These are phyloP conservation scores for Yamadazyma oceani DNA, from an alignment of 1,139 yeast genomes.

Conservation along the genomic window DNA sequence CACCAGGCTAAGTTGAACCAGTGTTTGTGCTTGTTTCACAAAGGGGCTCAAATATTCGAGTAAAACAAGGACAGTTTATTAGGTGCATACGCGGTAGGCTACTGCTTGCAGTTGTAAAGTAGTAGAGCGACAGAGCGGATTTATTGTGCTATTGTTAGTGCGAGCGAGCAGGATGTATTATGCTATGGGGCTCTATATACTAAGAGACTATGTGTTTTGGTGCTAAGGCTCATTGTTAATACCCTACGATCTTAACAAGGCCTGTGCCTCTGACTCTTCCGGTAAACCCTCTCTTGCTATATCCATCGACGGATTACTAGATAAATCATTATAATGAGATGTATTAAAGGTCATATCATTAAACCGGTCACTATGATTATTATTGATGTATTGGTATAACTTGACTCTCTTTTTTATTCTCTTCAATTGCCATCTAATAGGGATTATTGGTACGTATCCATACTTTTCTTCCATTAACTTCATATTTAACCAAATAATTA, in stretches of 20 bases:
- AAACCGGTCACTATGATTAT: neutral
- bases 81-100: no score
- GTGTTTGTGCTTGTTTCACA: no score
- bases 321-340: constrained; percentile 11
- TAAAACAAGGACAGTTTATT: no score
- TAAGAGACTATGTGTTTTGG: neutral
- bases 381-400: constrained; percentile 20
- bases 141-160: no score
- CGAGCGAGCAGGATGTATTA: no score
- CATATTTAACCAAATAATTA: constrained; percentile 52
- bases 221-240: no score
- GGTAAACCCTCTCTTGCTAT: neutral
- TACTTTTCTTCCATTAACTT: constrained; percentile 61
- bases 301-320: constrained; percentile 11
- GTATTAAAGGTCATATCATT: constrained; percentile 3
- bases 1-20: no score
- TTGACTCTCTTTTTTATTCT: constrained; percentile 51
- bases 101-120: no score
- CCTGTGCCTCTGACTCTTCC: constrained; percentile 5
- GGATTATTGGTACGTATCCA: constrained; percentile 61
- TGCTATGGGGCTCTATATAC: no score
- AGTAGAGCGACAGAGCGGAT: no score
- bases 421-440: constrained; percentile 58
- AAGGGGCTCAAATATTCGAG: no score
- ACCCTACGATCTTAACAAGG: constrained; percentile 16